These are phyloP conservation scores for Leccinum aurantiacum DNA, from an alignment of 768 basidiomycete genomes.

Conservation along the genomic window DNA sequence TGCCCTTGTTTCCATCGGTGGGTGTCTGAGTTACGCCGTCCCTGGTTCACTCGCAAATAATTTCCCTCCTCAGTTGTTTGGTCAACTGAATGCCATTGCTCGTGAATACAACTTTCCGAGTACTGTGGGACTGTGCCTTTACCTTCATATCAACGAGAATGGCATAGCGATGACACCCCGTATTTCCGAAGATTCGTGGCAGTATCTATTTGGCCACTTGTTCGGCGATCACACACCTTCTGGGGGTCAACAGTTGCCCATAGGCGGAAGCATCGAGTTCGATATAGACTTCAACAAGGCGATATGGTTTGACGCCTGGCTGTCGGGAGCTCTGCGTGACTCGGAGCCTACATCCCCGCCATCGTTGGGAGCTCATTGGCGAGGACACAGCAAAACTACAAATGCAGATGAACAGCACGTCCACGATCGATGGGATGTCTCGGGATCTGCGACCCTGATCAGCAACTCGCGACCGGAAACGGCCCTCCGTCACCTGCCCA, in stretches of 20 bases:
- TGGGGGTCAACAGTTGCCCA: slow-evolving; percentile 46
- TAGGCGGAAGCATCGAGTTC: slow-evolving; percentile 82
- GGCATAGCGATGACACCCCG: slow-evolving; percentile 62
- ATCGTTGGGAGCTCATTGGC: slow-evolving; percentile 42
- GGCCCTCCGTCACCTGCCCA: slow-evolving; percentile 56
- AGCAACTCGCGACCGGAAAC: slow-evolving; percentile 27
- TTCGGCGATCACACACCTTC: slow-evolving; percentile 43
- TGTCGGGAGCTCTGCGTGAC: slow-evolving; percentile 51
- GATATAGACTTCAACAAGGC: slow-evolving; percentile 78
- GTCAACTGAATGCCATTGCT: slow-evolving; percentile 75
- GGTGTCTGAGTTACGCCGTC: slow-evolving; percentile 6
- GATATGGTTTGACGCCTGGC: slow-evolving; percentile 77
- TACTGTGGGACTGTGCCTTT: slow-evolving; percentile 74
- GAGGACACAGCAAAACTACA: slow-evolving; percentile 54
- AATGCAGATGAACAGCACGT: slow-evolving; percentile 40
- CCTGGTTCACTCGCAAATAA: background rate
- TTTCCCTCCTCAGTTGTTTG: slow-evolving; percentile 55
- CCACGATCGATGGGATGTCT: slow-evolving; percentile 35
- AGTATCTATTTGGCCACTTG: slow-evolving; percentile 63
- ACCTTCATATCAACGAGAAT: slow-evolving; percentile 61
- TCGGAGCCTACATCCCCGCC: slow-evolving; percentile 39
- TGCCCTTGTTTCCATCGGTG: slow-evolving; percentile 77
- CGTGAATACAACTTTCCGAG: slow-evolving; percentile 82
- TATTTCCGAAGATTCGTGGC: slow-evolving; percentile 79
- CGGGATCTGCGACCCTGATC: slow-evolving; percentile 16